Conservation (phyloP, 78 protist species). For the Diacronema lutheri region DNA sequence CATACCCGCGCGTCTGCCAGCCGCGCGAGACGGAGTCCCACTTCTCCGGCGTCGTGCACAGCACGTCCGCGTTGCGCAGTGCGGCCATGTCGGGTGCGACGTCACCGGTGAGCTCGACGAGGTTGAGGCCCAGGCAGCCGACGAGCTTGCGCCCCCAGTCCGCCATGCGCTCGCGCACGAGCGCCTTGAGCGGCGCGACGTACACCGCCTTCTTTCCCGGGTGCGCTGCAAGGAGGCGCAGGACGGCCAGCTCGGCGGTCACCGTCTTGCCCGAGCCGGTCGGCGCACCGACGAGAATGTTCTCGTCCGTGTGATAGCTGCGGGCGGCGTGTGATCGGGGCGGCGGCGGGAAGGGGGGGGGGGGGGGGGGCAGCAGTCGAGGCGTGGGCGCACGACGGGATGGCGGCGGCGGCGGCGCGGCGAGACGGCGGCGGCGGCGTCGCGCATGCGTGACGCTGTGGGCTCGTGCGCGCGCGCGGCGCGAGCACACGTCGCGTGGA, state of each 20-base stretch:
- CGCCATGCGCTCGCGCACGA: conserved; percentile 95
- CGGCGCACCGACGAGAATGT: conserved; percentile 97
- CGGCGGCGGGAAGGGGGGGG: too few species aligned
- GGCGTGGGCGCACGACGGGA: too few species aligned
- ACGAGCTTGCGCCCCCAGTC: conserved; percentile 89
- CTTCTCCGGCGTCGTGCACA: conserved; percentile 98
- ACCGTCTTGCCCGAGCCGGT: conserved; percentile 98
- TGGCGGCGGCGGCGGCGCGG: background rate
- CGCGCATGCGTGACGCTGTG: too few species aligned
- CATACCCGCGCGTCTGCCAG: conserved; percentile 90
- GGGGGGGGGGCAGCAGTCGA: too few species aligned
- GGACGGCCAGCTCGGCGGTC: conserved; percentile 95
- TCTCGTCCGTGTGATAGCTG: conserved; percentile 92
- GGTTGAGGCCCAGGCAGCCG: conserved; percentile 57
- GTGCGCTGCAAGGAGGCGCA: conserved; percentile 55
- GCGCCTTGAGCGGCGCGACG: conserved; percentile 99
- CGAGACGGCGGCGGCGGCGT: too few species aligned
- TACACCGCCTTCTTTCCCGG: conserved; percentile 85
- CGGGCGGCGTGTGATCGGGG: conserved; percentile 71
- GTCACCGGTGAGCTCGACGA: conserved; percentile 98
- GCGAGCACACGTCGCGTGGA: conserved; percentile 19
- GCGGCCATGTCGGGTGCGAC: conserved; percentile 87
- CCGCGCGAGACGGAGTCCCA: conserved; percentile 96
- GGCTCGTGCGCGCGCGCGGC: too few species aligned
- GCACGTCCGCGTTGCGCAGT: conserved; percentile 80